Base-by-base conservation (phyloP, 192 early-diverging fungal species). In the Gaertneriomyces sp. region DNA sequence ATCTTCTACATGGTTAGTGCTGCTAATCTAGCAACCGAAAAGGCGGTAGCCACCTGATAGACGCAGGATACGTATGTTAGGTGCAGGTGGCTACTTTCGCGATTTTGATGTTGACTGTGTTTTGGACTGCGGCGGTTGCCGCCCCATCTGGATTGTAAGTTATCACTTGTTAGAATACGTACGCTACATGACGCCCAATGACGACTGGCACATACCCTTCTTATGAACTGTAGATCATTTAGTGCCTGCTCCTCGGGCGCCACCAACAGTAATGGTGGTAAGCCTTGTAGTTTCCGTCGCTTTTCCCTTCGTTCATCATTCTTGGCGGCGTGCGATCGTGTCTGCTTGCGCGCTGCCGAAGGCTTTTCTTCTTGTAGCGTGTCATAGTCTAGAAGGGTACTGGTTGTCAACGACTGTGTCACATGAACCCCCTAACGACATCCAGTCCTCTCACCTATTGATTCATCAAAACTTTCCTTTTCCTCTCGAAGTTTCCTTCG, bases 401-500 rank as follows among this genome's bases (percentile, higher is more conserved):
- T 12, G 47, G 12, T 3, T 17, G 11, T 49, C 12, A 49, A 49
- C 11, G 47, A 49, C 3, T 49, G 47, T 12, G 1, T 25, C 14
- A 55, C 16, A 25, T 49, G 40, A 60, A 1, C 33, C 59, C 3
- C 59, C 10, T 1, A 61, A 61, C 5, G 12, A 17, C 16, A 49
- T 0, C 14, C 20, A 11, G 54, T 20, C 54, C 42, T 11, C 17
- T 42, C 80, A 85, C 80, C 85, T 69, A 79, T 79, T n/a, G 76
- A 64, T 12, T 91, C 79, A 66, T 92, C 91, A 78, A 90, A 75
- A 68, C 85, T 90, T 58, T 93, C 93, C 64, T 89, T 88, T 52
- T 95, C 93, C 53, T 95, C 93, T 17, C 82, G 81, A 45, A 93
- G 70, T 47, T 88, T 88, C 42, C 82, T 74, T 61, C 88, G 87